Percentiles rank a stretch among this genome's conserved stretches.
Conservation (phyloP, 148 eudicot genomes). For the Pouteria glomerata region DNA sequence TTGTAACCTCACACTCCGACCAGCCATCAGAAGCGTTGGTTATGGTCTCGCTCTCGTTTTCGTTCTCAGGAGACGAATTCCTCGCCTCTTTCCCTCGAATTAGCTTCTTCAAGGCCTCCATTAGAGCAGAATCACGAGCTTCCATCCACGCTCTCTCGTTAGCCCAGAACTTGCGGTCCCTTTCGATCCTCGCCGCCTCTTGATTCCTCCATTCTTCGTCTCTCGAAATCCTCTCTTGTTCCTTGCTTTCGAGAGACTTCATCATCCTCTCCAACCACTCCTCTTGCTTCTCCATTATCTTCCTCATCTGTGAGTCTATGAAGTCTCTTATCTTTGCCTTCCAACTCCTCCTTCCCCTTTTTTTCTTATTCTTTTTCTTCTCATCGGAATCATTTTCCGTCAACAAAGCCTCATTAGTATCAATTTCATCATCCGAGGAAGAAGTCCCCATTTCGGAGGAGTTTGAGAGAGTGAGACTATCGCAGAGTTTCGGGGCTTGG, state of each 20-base stretch:
- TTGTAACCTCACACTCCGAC: conserved; percentile 47
- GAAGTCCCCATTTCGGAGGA: conserved; percentile 52
- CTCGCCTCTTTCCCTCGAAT: neutral
- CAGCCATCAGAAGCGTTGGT: no score
- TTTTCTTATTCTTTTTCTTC: conserved; percentile 30
- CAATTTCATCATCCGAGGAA: conserved; percentile 25
- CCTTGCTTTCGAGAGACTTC: conserved; percentile 56
- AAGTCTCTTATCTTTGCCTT: conserved; percentile 65
- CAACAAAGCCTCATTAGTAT: conserved; percentile 9
- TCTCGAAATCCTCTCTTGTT: conserved; percentile 58
- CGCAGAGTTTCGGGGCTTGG: conserved; percentile 8
- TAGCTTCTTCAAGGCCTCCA: conserved; percentile 52
- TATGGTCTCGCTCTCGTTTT: neutral
- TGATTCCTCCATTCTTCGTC: conserved; percentile 87
- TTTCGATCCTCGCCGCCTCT: conserved; percentile 52
- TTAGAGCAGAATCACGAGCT: conserved; percentile 66
- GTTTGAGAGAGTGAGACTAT: conserved; percentile 55
- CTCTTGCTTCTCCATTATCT: conserved; percentile 84
- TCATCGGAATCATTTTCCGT: conserved; percentile 16
- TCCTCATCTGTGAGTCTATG: conserved; percentile 68
- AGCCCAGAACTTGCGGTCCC: conserved; percentile 79
- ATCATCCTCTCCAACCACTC: conserved; percentile 65
- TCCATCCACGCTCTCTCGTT: conserved; percentile 82
- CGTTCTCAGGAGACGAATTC: no score
- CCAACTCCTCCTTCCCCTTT: conserved; percentile 44